Evolutionary conservation across 352 stramenopile species (phyloP).

Genomic region (Phytophthora lateralis): DNA sequence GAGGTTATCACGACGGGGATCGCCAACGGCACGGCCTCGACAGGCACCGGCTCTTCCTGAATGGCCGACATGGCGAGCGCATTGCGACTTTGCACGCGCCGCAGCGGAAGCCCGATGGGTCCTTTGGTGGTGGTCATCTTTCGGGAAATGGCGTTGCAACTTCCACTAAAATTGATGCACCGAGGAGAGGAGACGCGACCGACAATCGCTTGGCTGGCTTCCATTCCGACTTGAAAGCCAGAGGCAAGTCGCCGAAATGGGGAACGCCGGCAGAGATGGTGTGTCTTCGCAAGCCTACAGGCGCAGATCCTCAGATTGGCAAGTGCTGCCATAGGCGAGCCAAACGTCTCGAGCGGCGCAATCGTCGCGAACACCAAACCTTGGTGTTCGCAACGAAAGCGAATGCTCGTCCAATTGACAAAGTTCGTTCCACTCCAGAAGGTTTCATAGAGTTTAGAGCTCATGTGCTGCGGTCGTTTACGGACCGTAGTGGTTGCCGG

Average conservation of each 20-base stretch:
- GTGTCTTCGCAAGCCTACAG: constrained; percentile 19
- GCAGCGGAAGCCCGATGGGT: constrained; percentile 32
- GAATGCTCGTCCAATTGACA: constrained; percentile 2
- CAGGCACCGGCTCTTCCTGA: constrained; percentile 27
- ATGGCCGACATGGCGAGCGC: constrained; percentile 41
- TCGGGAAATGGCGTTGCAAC: constrained; percentile 19
- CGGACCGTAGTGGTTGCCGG: not conserved
- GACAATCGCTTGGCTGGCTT: constrained; percentile 31
- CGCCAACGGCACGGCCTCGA: constrained; percentile 8
- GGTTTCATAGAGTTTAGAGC: constrained; percentile 20
- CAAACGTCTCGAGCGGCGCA: constrained; percentile 8
- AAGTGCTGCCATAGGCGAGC: constrained; percentile 10
- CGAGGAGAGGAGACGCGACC: constrained; percentile 11
- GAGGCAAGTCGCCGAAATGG: constrained; percentile 19
- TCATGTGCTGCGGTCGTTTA: constrained; percentile 4
- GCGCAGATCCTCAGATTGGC: constrained; percentile 19
- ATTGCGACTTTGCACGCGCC: constrained; percentile 31
- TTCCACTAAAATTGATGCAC: constrained; percentile 13
- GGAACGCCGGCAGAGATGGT: constrained; percentile 25
- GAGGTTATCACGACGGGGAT: constrained; percentile 2
- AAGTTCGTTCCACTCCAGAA: constrained; percentile 19
- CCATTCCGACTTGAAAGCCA: constrained; percentile 32
- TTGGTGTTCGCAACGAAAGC: too few relatives aligned
- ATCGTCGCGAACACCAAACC: constrained; percentile 5
- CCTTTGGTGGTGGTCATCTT: constrained; percentile 33